These are phyloP conservation scores for Magnaporthiopsis rhizophila DNA, from an alignment of 2,329 filamentous ascomycete genomes.

Conservation along the genomic window DNA sequence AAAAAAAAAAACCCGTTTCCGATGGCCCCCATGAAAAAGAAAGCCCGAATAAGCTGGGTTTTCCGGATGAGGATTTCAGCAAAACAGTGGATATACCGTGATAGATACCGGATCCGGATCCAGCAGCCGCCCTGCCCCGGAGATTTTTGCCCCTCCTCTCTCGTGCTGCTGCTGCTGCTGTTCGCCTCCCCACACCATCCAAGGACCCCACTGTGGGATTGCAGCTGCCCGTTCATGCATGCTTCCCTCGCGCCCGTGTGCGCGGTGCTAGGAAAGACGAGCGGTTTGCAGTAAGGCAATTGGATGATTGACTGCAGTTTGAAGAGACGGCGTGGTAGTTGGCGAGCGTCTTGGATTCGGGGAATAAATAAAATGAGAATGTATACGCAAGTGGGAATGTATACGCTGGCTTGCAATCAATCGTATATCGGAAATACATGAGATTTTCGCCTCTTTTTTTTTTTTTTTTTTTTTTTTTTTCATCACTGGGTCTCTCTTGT, in stretches of 20 bases:
- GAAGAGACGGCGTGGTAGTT: not conserved
- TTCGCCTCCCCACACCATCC: not conserved
- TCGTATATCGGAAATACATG: too few relatives aligned
- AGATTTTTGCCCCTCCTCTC: not conserved
- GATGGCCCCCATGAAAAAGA: not conserved
- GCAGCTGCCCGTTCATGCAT: not conserved
- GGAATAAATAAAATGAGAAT: too few relatives aligned
- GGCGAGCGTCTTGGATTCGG: too few relatives aligned
- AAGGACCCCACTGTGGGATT: not conserved
- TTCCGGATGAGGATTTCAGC: not conserved
- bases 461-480: not conserved
- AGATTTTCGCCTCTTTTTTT: not conserved
- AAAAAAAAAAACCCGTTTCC: not conserved
- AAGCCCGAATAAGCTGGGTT: not conserved
- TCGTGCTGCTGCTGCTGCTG: too few relatives aligned
- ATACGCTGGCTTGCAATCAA: too few relatives aligned
- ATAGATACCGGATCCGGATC: not conserved
- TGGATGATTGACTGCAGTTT: not conserved
- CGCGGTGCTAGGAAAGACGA: not conserved
- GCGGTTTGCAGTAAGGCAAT: not conserved
- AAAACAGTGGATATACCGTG: too few relatives aligned
- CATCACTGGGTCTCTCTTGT: not conserved
- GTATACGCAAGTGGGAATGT: too few relatives aligned
- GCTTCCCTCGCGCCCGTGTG: not conserved
- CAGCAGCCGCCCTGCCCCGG: not conserved